Percentiles rank a stretch among this genome's conserved stretches.
phyloP scores from a whole-genome alignment of 2,329 filamentous ascomycete species.

The Fusarium aywerte region DNA sequence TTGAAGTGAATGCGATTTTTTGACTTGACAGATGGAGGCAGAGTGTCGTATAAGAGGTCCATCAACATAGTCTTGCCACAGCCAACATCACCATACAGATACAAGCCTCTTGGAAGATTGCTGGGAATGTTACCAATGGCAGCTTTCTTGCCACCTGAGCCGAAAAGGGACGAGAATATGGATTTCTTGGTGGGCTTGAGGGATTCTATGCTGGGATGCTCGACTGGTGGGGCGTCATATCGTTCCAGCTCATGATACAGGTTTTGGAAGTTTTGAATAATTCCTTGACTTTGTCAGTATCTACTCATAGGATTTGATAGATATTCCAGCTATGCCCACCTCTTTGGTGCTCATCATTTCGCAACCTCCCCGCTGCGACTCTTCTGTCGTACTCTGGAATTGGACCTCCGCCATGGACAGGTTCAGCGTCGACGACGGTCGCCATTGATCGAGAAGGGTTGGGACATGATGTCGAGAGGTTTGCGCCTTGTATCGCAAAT shows the following conservation, averaged over 20 bases:
- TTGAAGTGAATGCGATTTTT: constrained; percentile 98
- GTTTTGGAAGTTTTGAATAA: constrained; percentile 89
- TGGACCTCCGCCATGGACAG: constrained; percentile 68
- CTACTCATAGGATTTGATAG: background rate
- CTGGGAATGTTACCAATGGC: constrained; percentile 68
- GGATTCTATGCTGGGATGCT: constrained; percentile 81
- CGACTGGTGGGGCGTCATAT: constrained; percentile 79
- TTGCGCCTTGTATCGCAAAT: constrained; percentile 1
- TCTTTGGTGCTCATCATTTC: constrained; percentile 92
- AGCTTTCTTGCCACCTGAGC: constrained; percentile 55
- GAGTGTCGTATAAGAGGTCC: constrained; percentile 96
- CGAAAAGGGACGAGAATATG: constrained; percentile 71
- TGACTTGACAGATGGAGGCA: constrained; percentile 79
- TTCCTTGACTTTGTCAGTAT: constrained; percentile 63
- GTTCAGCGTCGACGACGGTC: constrained; percentile 43
- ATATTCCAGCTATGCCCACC: constrained; percentile 58
- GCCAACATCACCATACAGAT: constrained; percentile 96
- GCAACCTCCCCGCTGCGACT: constrained; percentile 76
- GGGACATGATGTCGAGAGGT: constrained; percentile 17
- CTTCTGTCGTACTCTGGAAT: constrained; percentile 88
- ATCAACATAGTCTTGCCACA: constrained; percentile 99
- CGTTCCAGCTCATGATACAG: constrained; percentile 82
- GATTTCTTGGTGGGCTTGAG: constrained; percentile 66
- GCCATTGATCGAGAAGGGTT: constrained; percentile 44
- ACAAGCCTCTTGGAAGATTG: constrained; percentile 87